Evolutionary conservation across 352 stramenopile species (phyloP).

Genomic region (Pseudoperonospora humuli): DNA sequence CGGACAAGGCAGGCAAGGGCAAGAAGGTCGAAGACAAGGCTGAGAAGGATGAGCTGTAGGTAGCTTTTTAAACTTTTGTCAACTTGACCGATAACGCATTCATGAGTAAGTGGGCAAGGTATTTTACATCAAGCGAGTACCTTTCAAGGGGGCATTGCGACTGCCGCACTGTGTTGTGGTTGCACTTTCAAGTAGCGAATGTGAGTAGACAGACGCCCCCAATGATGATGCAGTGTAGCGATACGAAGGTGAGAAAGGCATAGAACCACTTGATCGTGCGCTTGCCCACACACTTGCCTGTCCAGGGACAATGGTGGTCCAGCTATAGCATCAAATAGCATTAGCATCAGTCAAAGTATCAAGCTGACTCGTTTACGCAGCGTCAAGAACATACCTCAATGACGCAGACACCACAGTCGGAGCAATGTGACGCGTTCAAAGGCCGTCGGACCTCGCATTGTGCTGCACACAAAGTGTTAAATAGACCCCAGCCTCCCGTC

Average conservation of each 20-base stretch:
- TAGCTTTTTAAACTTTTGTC: too few species aligned
- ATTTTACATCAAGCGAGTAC: too few species aligned
- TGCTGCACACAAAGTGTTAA: constrained; percentile 31
- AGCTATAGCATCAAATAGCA: constrained; percentile 36
- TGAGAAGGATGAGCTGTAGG: constrained; percentile 52
- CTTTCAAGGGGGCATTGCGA: too few species aligned
- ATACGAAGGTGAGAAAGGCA: constrained; percentile 62
- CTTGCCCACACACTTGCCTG: constrained; percentile 85
- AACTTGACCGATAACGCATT: not conserved
- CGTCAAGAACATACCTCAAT: constrained; percentile 50
- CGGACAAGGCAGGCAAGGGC: constrained; percentile 11
- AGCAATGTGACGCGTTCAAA: constrained; percentile 66
- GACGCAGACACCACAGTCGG: constrained; percentile 71
- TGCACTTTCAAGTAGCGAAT: constrained; percentile 22
- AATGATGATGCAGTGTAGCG: constrained; percentile 56
- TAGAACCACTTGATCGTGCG: constrained; percentile 80
- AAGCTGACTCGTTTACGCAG: too few species aligned
- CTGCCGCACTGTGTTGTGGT: not conserved
- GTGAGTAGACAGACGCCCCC: constrained; percentile 32
- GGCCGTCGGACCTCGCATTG: constrained; percentile 71
- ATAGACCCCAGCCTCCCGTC: too few species aligned
- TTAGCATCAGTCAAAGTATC: too few species aligned
- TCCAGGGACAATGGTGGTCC: constrained; percentile 91
- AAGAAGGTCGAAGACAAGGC: too few species aligned
- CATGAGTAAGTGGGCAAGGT: constrained; percentile 7